phyloP scores from a whole-genome alignment of 495 filamentous ascomycete species.

The Xylaria flabelliformis region DNA sequence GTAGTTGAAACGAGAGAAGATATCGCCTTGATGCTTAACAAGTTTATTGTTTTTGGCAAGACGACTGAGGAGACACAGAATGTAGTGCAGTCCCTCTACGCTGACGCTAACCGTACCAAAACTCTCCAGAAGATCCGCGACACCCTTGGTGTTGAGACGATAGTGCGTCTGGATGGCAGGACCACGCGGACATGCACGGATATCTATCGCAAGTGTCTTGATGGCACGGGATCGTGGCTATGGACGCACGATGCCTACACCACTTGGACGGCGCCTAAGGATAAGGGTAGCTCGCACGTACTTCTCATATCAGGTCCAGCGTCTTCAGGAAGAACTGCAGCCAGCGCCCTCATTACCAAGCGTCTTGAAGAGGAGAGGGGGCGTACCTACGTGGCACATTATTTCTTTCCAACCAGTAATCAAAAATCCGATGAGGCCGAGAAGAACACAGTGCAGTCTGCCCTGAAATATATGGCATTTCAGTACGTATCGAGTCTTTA shows the following conservation, averaged over 20 bases:
- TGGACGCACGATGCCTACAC: conserved; percentile 26
- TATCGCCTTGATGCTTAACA: neutral
- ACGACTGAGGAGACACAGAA: conserved; percentile 23
- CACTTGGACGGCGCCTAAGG: conserved; percentile 5
- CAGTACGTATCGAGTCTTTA: neutral
- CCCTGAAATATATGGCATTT: conserved; percentile 32
- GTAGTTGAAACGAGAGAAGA: conserved; percentile 16
- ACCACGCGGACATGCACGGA: conserved; percentile 46
- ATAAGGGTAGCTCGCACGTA: neutral
- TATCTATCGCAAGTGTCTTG: conserved; percentile 30
- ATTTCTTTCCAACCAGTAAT: conserved; percentile 27
- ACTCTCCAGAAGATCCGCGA: conserved; percentile 40
- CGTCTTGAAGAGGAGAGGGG: conserved; percentile 25
- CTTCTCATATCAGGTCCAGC: conserved; percentile 25
- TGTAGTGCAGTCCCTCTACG: conserved; percentile 24
- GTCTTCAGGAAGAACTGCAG: conserved; percentile 28
- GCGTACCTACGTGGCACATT: conserved; percentile 22
- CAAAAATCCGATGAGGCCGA: conserved; percentile 20
- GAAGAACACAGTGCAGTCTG: conserved; percentile 22
- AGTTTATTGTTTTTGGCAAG: conserved; percentile 16
- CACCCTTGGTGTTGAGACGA: conserved; percentile 31
- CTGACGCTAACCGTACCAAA: conserved; percentile 33
- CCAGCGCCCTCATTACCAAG: conserved; percentile 25
- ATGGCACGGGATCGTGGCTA: conserved; percentile 26
- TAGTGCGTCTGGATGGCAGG: conserved; percentile 40